These are phyloP conservation scores for Sugiyamaella novakii DNA, from an alignment of 1,139 yeast species.

Conservation along the genomic window DNA sequence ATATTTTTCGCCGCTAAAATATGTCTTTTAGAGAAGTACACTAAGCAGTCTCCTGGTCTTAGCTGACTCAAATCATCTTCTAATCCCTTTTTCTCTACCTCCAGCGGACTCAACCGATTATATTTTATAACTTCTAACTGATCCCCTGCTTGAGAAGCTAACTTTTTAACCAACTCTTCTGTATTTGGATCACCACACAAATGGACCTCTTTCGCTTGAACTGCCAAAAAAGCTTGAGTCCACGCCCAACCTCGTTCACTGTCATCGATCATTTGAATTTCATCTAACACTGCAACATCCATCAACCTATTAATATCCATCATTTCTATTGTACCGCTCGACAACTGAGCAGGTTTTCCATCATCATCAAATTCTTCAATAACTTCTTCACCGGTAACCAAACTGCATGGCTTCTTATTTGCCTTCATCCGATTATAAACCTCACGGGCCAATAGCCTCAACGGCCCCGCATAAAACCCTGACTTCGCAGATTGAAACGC, in stretches of 20 bases:
- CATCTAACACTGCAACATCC: slow-evolving; percentile 93
- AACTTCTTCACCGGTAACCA: slow-evolving; percentile 93
- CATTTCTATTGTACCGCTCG: slow-evolving; percentile 96
- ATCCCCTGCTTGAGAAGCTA: slow-evolving; percentile 77
- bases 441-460: slow-evolving; percentile 86
- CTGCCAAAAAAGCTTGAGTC: slow-evolving; percentile 91
- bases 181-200: slow-evolving; percentile 91
- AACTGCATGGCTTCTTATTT: slow-evolving; percentile 71
- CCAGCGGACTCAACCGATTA: slow-evolving; percentile 71
- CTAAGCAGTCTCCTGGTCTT: slow-evolving; percentile 81
- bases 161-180: slow-evolving; percentile 60
- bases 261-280: slow-evolving; percentile 93
- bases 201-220: slow-evolving; percentile 81
- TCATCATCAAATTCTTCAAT: slow-evolving; percentile 63
- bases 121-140: slow-evolving; percentile 67
- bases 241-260: slow-evolving; percentile 85
- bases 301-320: slow-evolving; percentile 63
- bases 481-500: slow-evolving; percentile 64
- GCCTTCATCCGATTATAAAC: slow-evolving; percentile 76
- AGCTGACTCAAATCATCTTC: slow-evolving; percentile 39
- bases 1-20: slow-evolving; percentile 34
- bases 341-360: slow-evolving; percentile 71
- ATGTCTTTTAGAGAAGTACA: slow-evolving; percentile 71
- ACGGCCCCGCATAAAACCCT: slow-evolving; percentile 97
- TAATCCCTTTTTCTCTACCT: slow-evolving; percentile 52